Conservation (phyloP, 148 eudicot species). For the Euryodendron excelsum region DNA sequence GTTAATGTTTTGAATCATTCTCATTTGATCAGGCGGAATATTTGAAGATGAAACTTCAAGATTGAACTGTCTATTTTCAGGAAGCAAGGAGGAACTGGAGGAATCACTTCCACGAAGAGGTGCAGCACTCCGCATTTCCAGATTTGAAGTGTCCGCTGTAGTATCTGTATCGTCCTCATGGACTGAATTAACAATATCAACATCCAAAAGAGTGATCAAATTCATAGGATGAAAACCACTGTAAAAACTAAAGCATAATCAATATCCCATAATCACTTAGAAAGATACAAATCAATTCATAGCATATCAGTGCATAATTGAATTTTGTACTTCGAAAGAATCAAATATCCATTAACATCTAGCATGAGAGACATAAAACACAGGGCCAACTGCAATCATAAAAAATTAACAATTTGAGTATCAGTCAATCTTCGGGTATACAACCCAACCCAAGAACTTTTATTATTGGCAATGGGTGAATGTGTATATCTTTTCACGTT, state of each 20-base stretch:
- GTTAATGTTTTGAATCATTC: conserved; percentile 67
- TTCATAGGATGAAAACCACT: background rate
- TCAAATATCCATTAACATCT: too few relatives aligned
- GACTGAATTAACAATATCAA: conserved; percentile 10
- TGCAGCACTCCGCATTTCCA: conserved; percentile 31
- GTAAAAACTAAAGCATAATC: background rate
- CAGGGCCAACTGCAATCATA: too few relatives aligned
- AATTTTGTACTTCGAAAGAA: too few relatives aligned
- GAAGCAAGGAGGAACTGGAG: conserved; percentile 28
- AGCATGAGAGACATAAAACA: too few relatives aligned
- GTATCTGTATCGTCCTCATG: conserved; percentile 24
- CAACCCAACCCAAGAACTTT: too few relatives aligned
- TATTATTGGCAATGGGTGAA: too few relatives aligned
- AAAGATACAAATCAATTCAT: too few relatives aligned
- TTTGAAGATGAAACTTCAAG: conserved; percentile 45
- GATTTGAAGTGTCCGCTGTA: conserved; percentile 29
- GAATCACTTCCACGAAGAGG: conserved; percentile 27
- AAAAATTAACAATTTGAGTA: too few relatives aligned
- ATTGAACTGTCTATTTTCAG: conserved; percentile 35
- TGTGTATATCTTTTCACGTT: too few relatives aligned
- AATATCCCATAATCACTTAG: too few relatives aligned
- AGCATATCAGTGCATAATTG: too few relatives aligned
- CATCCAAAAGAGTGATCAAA: conserved; percentile 1
- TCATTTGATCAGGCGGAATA: conserved; percentile 81
- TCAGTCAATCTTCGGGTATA: too few relatives aligned